phyloP scores from a whole-genome alignment of 2,329 filamentous ascomycete species.

The Whalleya microplaca region DNA sequence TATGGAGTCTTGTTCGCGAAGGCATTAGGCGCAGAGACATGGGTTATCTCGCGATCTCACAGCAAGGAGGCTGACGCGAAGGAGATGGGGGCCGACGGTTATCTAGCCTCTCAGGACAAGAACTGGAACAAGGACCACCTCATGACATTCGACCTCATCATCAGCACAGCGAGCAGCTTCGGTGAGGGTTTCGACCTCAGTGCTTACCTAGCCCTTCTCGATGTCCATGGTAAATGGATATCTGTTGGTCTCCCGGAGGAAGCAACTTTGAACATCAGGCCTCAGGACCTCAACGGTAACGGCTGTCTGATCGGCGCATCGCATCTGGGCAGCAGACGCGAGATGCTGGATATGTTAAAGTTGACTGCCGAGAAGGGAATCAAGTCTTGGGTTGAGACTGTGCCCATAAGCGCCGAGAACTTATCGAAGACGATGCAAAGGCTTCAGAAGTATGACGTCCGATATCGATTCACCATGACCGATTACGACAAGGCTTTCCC shows the following conservation, averaged over 20 bases:
- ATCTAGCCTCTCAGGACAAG: constrained; percentile 60
- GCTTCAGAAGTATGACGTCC: constrained; percentile 71
- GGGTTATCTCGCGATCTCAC: constrained; percentile 63
- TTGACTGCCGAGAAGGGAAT: constrained; percentile 71
- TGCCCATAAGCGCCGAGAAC: constrained; percentile 73
- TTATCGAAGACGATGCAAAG: constrained; percentile 71
- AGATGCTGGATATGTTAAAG: constrained; percentile 74
- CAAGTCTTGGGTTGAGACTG: constrained; percentile 71
- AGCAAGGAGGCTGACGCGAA: constrained; percentile 62
- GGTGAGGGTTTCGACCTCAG: constrained; percentile 68
- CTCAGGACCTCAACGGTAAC: constrained; percentile 75
- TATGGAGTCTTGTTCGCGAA: constrained; percentile 72
- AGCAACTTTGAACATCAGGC: constrained; percentile 70
- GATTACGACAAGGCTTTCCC: constrained; percentile 72
- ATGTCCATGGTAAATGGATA: constrained; percentile 81
- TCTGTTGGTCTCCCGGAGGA: constrained; percentile 81
- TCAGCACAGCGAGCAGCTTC: constrained; percentile 74
- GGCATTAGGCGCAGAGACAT: constrained; percentile 65
- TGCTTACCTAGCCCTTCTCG: constrained; percentile 77
- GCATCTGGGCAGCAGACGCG: constrained; percentile 70
- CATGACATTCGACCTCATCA: constrained; percentile 74
- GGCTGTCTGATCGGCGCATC: constrained; percentile 73
- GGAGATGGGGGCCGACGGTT: constrained; percentile 64
- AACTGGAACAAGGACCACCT: constrained; percentile 60
- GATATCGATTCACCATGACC: constrained; percentile 76